Percentiles rank a stretch among this genome's conserved stretches.
These are phyloP conservation scores for Blastomyces emzantsi DNA, from an alignment of 2,329 filamentous ascomycete genomes.

Conservation along the genomic window DNA sequence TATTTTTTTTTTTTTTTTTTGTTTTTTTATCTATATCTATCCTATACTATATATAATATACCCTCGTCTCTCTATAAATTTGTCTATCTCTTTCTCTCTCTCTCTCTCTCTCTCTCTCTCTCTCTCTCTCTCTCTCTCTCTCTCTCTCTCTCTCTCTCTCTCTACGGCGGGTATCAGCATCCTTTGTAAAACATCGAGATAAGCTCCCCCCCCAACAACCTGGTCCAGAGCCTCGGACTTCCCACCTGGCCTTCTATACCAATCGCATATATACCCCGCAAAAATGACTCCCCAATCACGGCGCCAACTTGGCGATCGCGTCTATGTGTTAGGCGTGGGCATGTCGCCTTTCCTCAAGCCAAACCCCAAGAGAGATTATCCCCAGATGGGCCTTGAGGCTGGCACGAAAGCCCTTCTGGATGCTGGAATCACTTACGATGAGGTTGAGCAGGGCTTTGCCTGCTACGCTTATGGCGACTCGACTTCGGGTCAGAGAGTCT, in stretches of 20 bases:
- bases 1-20: too few relatives aligned
- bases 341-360: constrained; percentile 25
- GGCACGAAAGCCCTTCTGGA: constrained; percentile 22
- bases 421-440: constrained; percentile 22
- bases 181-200: not conserved
- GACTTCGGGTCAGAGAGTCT: constrained; percentile 21
- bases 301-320: constrained; percentile 3
- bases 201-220: not conserved
- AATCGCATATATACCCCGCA: not conserved
- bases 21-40: too few relatives aligned
- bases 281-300: not conserved
- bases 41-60: too few relatives aligned
- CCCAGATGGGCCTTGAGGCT: constrained; percentile 25
- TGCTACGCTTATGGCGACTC: constrained; percentile 20
- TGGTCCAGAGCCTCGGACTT: not conserved
- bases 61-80: too few relatives aligned
- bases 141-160: too few relatives aligned
- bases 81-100: too few relatives aligned
- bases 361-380: constrained; percentile 25
- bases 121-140: too few relatives aligned
- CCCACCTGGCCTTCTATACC: not conserved
- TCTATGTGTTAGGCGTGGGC: constrained; percentile 22
- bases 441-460: constrained; percentile 19
- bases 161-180: not conserved
- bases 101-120: too few relatives aligned